Conservation (phyloP, 352 stramenopile species). For the Blastocystis sp. region DNA sequence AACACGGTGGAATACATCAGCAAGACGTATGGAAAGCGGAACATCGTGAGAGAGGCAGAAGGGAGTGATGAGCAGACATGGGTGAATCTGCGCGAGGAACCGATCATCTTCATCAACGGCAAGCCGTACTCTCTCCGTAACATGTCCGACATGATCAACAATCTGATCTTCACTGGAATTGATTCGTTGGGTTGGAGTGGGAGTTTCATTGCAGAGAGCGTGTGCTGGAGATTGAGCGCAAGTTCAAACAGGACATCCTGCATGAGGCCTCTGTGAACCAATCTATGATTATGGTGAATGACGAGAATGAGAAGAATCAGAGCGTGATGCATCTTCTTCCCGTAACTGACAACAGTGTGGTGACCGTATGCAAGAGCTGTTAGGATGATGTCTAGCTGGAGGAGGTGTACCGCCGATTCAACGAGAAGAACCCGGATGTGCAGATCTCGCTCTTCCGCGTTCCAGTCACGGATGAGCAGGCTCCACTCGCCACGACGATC, state of each 20-base stretch:
- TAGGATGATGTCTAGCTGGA: constrained; percentile 1
- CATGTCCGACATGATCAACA: constrained; percentile 79
- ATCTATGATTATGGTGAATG: constrained; percentile 70
- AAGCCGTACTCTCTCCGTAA: constrained; percentile 82
- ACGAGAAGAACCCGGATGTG: not conserved
- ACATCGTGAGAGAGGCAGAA: constrained; percentile 74
- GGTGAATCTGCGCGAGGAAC: constrained; percentile 85
- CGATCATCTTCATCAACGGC: constrained; percentile 83
- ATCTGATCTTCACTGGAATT: constrained; percentile 81
- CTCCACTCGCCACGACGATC: constrained; percentile 83
- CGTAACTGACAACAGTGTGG: constrained; percentile 15
- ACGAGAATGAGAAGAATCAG: constrained; percentile 68
- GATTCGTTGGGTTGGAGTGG: constrained; percentile 73
- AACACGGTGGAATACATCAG: constrained; percentile 71
- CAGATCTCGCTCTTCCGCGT: constrained; percentile 69
- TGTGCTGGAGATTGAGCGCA: constrained; percentile 80
- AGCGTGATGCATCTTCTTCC: constrained; percentile 60
- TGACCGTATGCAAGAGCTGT: not conserved
- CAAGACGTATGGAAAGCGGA: constrained; percentile 76
- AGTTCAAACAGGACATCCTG: constrained; percentile 82
- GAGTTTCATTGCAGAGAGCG: constrained; percentile 74
- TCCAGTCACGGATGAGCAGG: constrained; percentile 82
- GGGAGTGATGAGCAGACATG: constrained; percentile 73
- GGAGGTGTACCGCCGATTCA: constrained; percentile 40
- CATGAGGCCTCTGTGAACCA: constrained; percentile 74